A percentile compares a stretch with the other conserved stretches of the same genome.
phyloP scores from a whole-genome alignment of 2,329 filamentous ascomycete genomes.

The Stromatinia cepivora region DNA sequence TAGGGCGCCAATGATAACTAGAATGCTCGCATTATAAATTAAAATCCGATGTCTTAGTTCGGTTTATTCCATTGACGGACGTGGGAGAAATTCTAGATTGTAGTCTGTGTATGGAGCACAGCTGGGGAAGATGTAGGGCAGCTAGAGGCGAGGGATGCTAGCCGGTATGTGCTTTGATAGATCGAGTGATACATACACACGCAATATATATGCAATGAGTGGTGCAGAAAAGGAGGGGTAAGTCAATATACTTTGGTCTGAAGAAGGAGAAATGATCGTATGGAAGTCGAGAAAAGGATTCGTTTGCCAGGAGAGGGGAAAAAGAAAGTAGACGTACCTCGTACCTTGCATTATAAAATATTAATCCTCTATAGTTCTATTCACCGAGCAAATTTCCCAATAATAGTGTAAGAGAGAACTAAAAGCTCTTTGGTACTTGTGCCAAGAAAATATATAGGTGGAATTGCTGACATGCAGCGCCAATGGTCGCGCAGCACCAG shows the following conservation, averaged over 20 bases:
- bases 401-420: background rate
- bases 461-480: background rate
- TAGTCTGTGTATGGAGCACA: background rate
- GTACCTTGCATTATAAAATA: background rate
- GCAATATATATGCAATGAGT: background rate
- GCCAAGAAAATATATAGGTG: background rate
- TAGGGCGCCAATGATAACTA: background rate
- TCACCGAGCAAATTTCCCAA: background rate
- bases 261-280: background rate
- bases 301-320: background rate
- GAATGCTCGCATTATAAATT: background rate
- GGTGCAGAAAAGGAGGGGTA: background rate
- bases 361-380: background rate
- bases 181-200: background rate
- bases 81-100: background rate
- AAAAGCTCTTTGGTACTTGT: background rate
- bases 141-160: background rate
- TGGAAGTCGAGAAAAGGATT: background rate
- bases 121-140: slow-evolving; percentile 1
- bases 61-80: background rate
- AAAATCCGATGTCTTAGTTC: background rate
- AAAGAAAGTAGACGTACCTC: background rate
- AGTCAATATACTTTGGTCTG: background rate
- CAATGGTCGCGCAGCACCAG: background rate
- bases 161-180: background rate